Evolutionary conservation across 345 rosid genomes (phyloP).

Genomic region (rapeseed (Brassica napus)): Da-Ae NC_063449.1:46239501-46240000

Average conservation of each 20-base stretch:
- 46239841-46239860: slow-evolving; percentile 74
- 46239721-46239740: slow-evolving; percentile 46
- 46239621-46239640: slow-evolving; percentile 91
- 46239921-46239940: slow-evolving; percentile 91
- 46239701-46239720: background rate
- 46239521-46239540: background rate
- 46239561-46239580: slow-evolving; percentile 65
- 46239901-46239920: background rate
- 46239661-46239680: slow-evolving; percentile 54
- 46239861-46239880: background rate
- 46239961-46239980: slow-evolving; percentile 96
- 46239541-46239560: background rate
- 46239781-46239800: slow-evolving; percentile 96
- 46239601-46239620: slow-evolving; percentile 97
- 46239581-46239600: slow-evolving; percentile 95
- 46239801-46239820: slow-evolving; percentile 75
- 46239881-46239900: background rate
- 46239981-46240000: slow-evolving; percentile 53
- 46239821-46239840: slow-evolving; percentile 98
- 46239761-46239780: slow-evolving; percentile 94
- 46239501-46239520: background rate
- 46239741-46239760: slow-evolving; percentile 92
- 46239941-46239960: slow-evolving; percentile 96
- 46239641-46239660: slow-evolving; percentile 97
- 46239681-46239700: too few species aligned